Evolutionary conservation across 441 rosid genomes (phyloP).

Genomic region (Arabidopsis hybrid): DNA sequence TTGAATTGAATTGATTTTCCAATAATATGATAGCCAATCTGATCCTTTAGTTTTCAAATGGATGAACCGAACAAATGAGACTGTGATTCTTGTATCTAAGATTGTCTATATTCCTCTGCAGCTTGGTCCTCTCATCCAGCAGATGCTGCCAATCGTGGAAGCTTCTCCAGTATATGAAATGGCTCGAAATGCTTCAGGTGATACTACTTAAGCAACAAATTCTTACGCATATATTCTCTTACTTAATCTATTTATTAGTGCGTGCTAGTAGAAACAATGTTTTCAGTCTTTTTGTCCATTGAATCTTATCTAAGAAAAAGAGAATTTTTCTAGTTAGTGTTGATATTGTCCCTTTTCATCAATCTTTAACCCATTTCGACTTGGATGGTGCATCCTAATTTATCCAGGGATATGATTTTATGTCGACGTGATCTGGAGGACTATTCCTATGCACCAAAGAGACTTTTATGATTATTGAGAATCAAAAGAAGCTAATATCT

Average conservation of each 20-base stretch:
- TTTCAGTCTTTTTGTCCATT: background rate
- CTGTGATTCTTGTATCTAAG: slow-evolving; percentile 25
- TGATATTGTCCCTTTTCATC: background rate
- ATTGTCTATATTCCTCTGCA: slow-evolving; percentile 49
- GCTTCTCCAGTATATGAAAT: slow-evolving; percentile 84
- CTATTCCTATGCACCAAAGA: background rate
- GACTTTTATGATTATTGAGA: background rate
- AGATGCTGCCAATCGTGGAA: slow-evolving; percentile 84
- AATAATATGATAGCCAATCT: background rate
- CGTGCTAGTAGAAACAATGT: slow-evolving; percentile 12
- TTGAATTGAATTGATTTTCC: background rate
- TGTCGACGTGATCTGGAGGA: background rate
- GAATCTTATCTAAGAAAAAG: slow-evolving; percentile 2
- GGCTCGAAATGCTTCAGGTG: slow-evolving; percentile 90
- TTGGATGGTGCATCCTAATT: background rate
- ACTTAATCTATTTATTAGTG: slow-evolving; percentile 6
- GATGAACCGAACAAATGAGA: slow-evolving; percentile 2
- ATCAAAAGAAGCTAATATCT: slow-evolving; percentile 6
- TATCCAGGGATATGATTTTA: background rate
- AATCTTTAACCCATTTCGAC: background rate
- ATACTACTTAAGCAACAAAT: slow-evolving; percentile 21
- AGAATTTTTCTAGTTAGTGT: background rate
- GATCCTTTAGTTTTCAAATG: background rate
- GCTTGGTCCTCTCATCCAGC: slow-evolving; percentile 89
- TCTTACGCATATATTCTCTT: background rate